phyloP scores from a whole-genome alignment of 2,329 filamentous ascomycete species.

The Aureobasidium mangrovei region DNA sequence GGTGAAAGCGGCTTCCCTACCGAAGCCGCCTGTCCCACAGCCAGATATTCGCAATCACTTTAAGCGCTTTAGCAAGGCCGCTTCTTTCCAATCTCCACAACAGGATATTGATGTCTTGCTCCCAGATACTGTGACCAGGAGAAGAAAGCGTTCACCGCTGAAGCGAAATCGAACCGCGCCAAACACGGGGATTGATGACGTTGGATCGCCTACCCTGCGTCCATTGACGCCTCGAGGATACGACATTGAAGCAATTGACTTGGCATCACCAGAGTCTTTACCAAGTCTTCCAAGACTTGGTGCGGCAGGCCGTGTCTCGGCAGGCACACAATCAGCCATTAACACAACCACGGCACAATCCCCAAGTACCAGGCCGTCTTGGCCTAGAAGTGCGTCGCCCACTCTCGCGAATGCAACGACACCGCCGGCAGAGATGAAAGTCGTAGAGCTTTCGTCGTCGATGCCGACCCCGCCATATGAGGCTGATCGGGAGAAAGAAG shows the following conservation, averaged over 20 bases:
- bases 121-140: conserved; percentile 26
- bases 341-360: background rate
- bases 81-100: background rate
- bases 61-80: conserved; percentile 3
- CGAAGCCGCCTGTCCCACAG: background rate
- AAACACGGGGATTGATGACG: conserved; percentile 4
- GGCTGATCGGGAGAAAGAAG: background rate
- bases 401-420: background rate
- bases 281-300: conserved; percentile 2
- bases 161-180: conserved; percentile 25
- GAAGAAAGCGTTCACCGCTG: conserved; percentile 23
- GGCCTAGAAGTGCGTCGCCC: background rate
- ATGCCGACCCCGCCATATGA: conserved; percentile 11
- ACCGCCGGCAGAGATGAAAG: background rate
- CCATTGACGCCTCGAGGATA: background rate
- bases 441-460: background rate
- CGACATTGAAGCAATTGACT: conserved; percentile 18
- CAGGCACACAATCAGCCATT: background rate
- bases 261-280: conserved; percentile 15
- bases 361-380: background rate
- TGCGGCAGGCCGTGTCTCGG: background rate
- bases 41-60: conserved; percentile 13
- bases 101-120: conserved; percentile 9
- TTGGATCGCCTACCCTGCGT: conserved; percentile 13
- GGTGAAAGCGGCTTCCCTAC: conserved; percentile 2